Base-by-base conservation (phyloP, 1,139 yeast species). In the Blastobotrys arbuscula region DNA sequence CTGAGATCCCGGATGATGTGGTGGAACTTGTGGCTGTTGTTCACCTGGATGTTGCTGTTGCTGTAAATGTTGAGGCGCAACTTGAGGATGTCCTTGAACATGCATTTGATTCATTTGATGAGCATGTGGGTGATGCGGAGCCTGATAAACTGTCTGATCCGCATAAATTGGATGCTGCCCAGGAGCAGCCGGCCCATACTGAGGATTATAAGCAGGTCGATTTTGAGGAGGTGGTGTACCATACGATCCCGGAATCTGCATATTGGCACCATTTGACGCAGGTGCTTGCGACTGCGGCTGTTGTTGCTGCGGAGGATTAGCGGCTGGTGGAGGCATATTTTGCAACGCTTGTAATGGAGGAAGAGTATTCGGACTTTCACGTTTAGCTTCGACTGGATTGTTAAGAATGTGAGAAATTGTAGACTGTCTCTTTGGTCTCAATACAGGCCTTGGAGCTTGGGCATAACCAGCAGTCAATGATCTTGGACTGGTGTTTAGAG, bases 321-420 rank as follows among this genome's bases (percentile, higher is more conserved):
- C 19, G 16, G 50, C 46, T 39, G 42, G 49, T 20, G 41, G 48
- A 2, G 39, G 46, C 15, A 49, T 38, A 16, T 49, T 8, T 33
- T 15, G 31, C n/a, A 24, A 13, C 23, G 36, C 16, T 3, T 26
- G 35, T 28, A 51, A 39, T 31, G 54, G 54, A 20, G 54, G 54
- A 12, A 51, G 47, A 23, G 42, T 35, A 21, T 41, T 49, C 52
- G 6, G 38, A 16, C 45, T 24, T 43, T 54, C 54, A 19, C 47
- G 38, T 34, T 49, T 52, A 12, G 44, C 35, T 36, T 45, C 51
- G 7, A 34, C 53, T 4, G 55, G 53, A n/a, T 43, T 48, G 45
- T 55, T 56, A 38, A 56, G 46, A 39, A 56, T 52, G 26, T 57
- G 53, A 16, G 55, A 48, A 35, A 55, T 56, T 19, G 54, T 44